Evolutionary conservation across 768 basidiomycete genomes (phyloP).

Genomic region (Leccinum fibrillosum): DNA sequence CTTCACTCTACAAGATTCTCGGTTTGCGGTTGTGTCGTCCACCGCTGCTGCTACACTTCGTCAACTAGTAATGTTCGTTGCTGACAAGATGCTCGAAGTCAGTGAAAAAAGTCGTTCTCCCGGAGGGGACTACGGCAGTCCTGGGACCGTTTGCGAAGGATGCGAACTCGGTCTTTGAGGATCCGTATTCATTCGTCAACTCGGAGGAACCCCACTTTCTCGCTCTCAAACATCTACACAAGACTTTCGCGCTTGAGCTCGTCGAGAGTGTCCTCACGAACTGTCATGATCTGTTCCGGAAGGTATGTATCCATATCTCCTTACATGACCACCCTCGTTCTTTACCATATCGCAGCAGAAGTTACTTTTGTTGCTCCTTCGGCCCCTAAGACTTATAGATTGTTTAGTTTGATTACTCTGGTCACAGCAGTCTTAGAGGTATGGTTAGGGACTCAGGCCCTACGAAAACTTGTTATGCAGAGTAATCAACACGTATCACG

Average conservation of each 20-base stretch:
- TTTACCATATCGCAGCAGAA: conserved; percentile 50
- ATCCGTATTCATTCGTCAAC: conserved; percentile 85
- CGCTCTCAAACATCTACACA: conserved; percentile 76
- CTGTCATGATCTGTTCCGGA: conserved; percentile 78
- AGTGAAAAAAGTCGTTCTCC: conserved; percentile 49
- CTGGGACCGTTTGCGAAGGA: conserved; percentile 80
- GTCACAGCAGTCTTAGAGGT: too few species aligned
- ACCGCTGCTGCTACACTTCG: conserved; percentile 95
- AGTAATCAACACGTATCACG: too few species aligned
- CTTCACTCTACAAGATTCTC: conserved; percentile 93
- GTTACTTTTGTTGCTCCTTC: conserved; percentile 80
- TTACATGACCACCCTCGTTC: not conserved
- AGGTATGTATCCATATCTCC: conserved; percentile 37
- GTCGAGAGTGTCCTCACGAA: conserved; percentile 89
- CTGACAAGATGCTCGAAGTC: conserved; percentile 84
- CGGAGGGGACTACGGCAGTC: conserved; percentile 60
- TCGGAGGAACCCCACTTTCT: conserved; percentile 79
- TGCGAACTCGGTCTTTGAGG: conserved; percentile 86
- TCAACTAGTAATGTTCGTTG: conserved; percentile 96
- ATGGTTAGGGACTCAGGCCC: too few species aligned
- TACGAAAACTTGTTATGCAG: too few species aligned
- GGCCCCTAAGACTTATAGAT: too few species aligned
- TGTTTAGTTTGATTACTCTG: too few species aligned
- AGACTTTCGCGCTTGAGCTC: conserved; percentile 92
- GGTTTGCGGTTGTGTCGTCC: conserved; percentile 93